These are phyloP conservation scores for Ceratocystis diversiconidia DNA, from an alignment of 2,329 filamentous ascomycete genomes.

Conservation along the genomic window DNA sequence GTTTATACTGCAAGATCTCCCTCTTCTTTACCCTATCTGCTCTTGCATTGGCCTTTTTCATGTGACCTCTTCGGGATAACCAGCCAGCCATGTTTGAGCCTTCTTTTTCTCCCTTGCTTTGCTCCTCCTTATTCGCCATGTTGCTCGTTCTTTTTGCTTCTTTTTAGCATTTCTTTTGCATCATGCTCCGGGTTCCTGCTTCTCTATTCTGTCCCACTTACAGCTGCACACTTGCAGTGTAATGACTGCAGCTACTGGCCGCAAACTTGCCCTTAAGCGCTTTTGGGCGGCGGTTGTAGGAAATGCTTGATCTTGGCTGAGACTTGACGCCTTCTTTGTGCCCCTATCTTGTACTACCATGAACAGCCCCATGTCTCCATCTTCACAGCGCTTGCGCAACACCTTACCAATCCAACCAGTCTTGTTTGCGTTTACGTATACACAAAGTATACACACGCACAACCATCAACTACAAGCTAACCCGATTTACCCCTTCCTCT, in stretches of 20 bases:
- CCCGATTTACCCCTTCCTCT: not conserved
- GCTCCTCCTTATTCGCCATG: not conserved
- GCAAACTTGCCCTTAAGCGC: not conserved
- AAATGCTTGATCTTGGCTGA: not conserved
- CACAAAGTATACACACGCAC: not conserved
- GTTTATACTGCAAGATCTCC: not conserved
- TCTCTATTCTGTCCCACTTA: not conserved
- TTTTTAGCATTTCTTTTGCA: not conserved
- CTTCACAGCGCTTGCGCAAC: not conserved
- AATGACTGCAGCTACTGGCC: not conserved
- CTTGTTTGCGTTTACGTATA: not conserved
- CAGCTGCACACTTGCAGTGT: not conserved
- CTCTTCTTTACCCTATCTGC: not conserved
- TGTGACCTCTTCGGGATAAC: not conserved
- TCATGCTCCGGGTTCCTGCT: not conserved
- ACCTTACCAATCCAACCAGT: not conserved
- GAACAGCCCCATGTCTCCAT: not conserved
- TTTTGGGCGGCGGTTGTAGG: not conserved
- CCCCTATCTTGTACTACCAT: not conserved
- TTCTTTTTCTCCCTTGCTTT: not conserved
- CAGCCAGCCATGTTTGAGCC: not conserved
- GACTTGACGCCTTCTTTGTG: not conserved
- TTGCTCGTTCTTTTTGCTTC: not conserved
- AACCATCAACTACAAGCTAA: not conserved
- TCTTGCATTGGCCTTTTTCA: not conserved